These are phyloP conservation scores for Chrysopogon serrulatus DNA, from an alignment of 176 grass and related monocot genomes.

Conservation along the genomic window DNA sequence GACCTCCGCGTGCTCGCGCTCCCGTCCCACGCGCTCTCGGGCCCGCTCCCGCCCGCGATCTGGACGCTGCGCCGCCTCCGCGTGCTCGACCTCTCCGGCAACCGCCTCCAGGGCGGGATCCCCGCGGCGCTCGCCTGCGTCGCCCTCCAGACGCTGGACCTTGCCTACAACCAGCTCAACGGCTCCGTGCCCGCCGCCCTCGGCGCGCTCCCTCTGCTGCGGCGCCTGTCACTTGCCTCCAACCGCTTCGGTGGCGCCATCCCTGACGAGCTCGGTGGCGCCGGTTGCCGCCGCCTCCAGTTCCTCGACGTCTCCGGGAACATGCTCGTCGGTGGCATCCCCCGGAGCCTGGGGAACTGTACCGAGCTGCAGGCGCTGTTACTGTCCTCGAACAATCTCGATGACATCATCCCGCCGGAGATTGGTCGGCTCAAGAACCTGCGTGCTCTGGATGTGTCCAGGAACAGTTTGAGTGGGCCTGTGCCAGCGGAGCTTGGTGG, in stretches of 20 bases:
- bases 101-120: conserved; percentile 68
- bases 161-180: conserved; percentile 71
- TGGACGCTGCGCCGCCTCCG: conserved; percentile 52
- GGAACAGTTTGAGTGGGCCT: conserved; percentile 79
- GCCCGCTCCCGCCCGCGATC: conserved; percentile 43
- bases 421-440: conserved; percentile 63
- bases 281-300: conserved; percentile 52
- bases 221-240: conserved; percentile 59
- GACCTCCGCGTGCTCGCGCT: conserved; percentile 52
- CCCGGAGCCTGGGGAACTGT: conserved; percentile 63
- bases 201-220: conserved; percentile 28
- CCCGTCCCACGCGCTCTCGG: conserved; percentile 50
- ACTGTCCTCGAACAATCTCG: conserved; percentile 71
- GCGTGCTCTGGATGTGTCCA: conserved; percentile 67
- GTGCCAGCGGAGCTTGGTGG: conserved; percentile 71
- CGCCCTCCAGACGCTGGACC: conserved; percentile 68
- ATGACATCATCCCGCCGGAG: conserved; percentile 71
- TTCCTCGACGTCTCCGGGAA: conserved; percentile 80
- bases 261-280: conserved; percentile 45
- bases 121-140: conserved; percentile 44
- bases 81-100: conserved; percentile 62
- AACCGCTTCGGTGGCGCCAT: conserved; percentile 76
- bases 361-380: conserved; percentile 42
- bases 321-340: conserved; percentile 68
- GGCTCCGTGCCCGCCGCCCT: conserved; percentile 61